These are phyloP conservation scores for Myriosclerotinia duriaeana DNA, from an alignment of 2,329 filamentous ascomycete genomes.

Conservation along the genomic window DNA sequence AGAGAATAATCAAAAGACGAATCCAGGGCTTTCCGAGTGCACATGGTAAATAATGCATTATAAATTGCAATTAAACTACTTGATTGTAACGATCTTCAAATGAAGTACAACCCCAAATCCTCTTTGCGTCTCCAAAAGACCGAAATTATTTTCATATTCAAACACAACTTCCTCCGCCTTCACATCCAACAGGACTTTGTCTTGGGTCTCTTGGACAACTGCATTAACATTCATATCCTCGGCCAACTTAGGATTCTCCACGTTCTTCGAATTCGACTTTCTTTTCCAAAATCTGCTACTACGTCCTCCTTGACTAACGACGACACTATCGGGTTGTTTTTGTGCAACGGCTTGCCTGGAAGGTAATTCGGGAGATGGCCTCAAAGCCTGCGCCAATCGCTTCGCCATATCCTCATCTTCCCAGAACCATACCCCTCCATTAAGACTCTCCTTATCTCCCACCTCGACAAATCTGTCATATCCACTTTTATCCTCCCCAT, in stretches of 20 bases:
- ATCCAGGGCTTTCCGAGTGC: no score
- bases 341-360: conserved; percentile 23
- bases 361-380: conserved; percentile 27
- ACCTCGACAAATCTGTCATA: conserved; percentile 33
- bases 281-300: conserved; percentile 28
- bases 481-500: conserved; percentile 29
- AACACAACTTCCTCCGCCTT: conserved; percentile 51
- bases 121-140: conserved; percentile 48
- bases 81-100: conserved; percentile 24
- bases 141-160: conserved; percentile 69
- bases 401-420: conserved; percentile 35
- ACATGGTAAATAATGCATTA: neutral
- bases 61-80: neutral
- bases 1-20: no score
- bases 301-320: neutral
- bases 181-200: conserved; percentile 34
- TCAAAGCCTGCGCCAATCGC: conserved; percentile 32
- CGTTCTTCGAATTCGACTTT: conserved; percentile 27
- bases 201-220: conserved; percentile 17
- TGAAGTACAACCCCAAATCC: conserved; percentile 37
- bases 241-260: conserved; percentile 4
- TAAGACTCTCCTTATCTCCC: conserved; percentile 29
- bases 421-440: conserved; percentile 33
- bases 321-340: neutral
- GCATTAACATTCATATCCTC: conserved; percentile 12